Evolutionary conservation across 108 stramenopile species (phyloP).

Genomic region (Schizochytrium sp.): DNA sequence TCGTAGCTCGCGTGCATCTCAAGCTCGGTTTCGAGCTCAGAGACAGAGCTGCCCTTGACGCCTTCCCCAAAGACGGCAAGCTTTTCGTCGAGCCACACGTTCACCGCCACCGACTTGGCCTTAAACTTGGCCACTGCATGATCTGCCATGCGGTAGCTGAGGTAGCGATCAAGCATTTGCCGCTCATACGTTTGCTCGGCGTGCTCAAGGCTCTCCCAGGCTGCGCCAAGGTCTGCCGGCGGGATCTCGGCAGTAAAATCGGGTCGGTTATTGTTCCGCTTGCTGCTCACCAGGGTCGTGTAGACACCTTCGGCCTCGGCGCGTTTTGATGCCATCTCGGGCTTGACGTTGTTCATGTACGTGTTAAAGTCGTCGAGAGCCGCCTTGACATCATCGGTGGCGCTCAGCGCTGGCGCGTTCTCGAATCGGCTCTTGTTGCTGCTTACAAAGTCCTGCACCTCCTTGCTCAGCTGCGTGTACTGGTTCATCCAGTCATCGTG

Average conservation of each 20-base stretch:
- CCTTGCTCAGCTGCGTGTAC: neutral
- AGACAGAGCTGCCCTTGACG: neutral
- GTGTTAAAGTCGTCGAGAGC: neutral
- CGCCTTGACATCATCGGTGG: conserved; percentile 10
- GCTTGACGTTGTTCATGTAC: conserved; percentile 5
- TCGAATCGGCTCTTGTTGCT: neutral
- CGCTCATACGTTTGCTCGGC: neutral
- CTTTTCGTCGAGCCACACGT: neutral
- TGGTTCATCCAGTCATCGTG: neutral
- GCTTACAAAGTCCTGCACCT: neutral
- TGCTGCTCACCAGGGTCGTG: neutral
- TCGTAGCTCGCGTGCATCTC: neutral
- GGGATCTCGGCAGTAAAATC: neutral
- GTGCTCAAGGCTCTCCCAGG: conserved; percentile 4
- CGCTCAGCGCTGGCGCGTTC: neutral
- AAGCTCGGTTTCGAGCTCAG: neutral
- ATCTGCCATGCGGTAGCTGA: neutral
- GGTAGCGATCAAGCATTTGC: neutral
- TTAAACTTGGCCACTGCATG: neutral
- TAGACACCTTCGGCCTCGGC: neutral
- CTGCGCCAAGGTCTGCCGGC: neutral
- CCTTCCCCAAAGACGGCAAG: neutral
- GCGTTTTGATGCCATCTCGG: neutral
- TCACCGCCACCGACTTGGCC: neutral
- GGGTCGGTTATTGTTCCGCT: neutral